These are phyloP conservation scores for Boletellus emodensis DNA, from an alignment of 768 basidiomycete genomes.

Conservation along the genomic window DNA sequence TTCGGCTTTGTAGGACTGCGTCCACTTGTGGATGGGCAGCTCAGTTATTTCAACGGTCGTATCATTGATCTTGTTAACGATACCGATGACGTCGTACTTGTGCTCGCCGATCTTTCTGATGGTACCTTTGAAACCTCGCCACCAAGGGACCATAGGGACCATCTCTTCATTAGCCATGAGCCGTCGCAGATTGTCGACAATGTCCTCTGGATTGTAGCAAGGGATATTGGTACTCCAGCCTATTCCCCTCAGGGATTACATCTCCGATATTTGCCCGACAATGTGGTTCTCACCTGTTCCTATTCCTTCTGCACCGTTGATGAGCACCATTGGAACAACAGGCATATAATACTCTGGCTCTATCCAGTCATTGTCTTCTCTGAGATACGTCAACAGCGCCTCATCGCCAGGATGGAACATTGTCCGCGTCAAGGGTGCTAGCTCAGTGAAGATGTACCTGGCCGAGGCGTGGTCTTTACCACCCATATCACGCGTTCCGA, in stretches of 20 bases:
- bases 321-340: constrained; percentile 76
- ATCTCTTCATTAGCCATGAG: constrained; percentile 83
- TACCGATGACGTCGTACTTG: constrained; percentile 80
- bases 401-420: constrained; percentile 86
- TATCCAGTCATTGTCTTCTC: constrained; percentile 80
- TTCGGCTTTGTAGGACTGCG: constrained; percentile 86
- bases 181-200: constrained; percentile 81
- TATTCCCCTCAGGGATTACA: constrained; percentile 25
- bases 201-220: constrained; percentile 87
- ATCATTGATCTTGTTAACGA: constrained; percentile 71
- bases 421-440: constrained; percentile 66
- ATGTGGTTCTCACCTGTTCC: constrained; percentile 70
- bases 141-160: constrained; percentile 92
- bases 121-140: constrained; percentile 89
- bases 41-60: constrained; percentile 95
- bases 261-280: neutral
- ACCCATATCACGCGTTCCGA: constrained; percentile 88
- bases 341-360: constrained; percentile 97
- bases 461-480: constrained; percentile 97
- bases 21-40: constrained; percentile 94
- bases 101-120: constrained; percentile 79
- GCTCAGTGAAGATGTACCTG: constrained; percentile 91
- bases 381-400: constrained; percentile 74
- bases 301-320: constrained; percentile 97
- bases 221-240: constrained; percentile 96